Conservation (phyloP, 202 grass and related monocot species). For the Schoenoplectus triqueter region DNA sequence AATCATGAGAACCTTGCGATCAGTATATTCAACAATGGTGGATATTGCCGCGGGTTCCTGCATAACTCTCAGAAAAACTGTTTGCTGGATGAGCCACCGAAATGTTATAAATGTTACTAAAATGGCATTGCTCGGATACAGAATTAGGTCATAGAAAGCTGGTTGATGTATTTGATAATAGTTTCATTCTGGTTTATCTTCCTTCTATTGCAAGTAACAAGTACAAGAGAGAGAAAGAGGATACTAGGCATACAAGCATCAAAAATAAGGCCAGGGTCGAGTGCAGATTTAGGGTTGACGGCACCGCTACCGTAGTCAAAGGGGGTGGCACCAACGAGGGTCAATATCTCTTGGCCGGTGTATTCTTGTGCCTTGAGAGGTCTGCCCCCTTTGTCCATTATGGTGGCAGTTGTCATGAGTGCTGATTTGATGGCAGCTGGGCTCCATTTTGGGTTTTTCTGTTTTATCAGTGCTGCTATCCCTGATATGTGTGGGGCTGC, state of each 20-base stretch:
- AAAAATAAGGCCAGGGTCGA: constrained; percentile 90
- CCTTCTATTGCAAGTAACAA: neutral
- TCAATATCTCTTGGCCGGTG: constrained; percentile 71
- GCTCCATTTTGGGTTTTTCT: constrained; percentile 95
- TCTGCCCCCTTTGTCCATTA: constrained; percentile 69
- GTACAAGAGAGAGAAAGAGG: neutral
- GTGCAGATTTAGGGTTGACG: constrained; percentile 85
- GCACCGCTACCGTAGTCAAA: constrained; percentile 98
- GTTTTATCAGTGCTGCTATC: constrained; percentile 95
- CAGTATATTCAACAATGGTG: neutral
- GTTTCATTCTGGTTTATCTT: neutral
- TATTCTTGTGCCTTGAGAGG: constrained; percentile 87
- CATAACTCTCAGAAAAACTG: neutral
- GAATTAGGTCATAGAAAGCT: neutral
- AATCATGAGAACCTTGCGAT: neutral
- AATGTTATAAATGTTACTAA: neutral
- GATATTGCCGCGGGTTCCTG: constrained; percentile 7
- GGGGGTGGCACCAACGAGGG: constrained; percentile 68
- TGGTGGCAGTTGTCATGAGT: constrained; percentile 92
- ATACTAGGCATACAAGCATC: constrained; percentile 73
- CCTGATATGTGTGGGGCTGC: constrained; percentile 94
- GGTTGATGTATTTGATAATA: neutral
- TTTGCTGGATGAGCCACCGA: neutral
- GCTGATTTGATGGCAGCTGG: constrained; percentile 93
- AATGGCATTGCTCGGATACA: neutral